Percentiles rank a stretch among this genome's conserved stretches.
Evolutionary conservation across 306 rosid species (phyloP).

Genomic region (Quercus rubra): DNA sequence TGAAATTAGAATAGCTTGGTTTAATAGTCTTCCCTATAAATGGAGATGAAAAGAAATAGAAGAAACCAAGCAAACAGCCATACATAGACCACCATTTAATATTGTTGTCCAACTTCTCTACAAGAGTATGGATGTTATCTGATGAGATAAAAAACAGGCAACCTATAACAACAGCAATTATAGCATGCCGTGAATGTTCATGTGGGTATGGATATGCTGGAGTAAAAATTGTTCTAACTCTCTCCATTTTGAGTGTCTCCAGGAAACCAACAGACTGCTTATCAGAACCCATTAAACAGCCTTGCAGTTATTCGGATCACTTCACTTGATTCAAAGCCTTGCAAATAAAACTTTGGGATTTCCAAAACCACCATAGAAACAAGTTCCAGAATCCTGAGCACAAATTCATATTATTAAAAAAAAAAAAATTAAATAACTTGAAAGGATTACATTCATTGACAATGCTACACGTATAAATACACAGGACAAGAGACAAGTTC

Average conservation of each 20-base stretch:
- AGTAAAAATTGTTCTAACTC: constrained; percentile 82
- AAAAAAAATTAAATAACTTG: background rate
- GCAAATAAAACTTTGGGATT: constrained; percentile 21
- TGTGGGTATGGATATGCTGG: constrained; percentile 91
- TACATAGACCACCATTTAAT: constrained; percentile 98
- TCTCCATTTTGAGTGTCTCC: constrained; percentile 82
- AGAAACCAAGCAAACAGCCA: constrained; percentile 81
- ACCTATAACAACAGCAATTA: constrained; percentile 91
- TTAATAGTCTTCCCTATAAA: constrained; percentile 94
- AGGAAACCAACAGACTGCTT: constrained; percentile 56
- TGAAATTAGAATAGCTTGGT: constrained; percentile 97
- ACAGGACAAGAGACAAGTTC: background rate
- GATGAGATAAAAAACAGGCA: constrained; percentile 96
- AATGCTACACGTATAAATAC: background rate
- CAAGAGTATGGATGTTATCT: constrained; percentile 84
- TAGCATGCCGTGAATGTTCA: constrained; percentile 95
- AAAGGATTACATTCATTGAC: background rate
- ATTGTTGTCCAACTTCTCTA: constrained; percentile 91
- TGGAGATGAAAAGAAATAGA: constrained; percentile 97
- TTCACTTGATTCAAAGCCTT: constrained; percentile 11
- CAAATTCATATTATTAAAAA: constrained; percentile 1
- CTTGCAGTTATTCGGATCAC: constrained; percentile 12
- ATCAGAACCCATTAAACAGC: constrained; percentile 47
- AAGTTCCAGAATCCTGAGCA: constrained; percentile 39
- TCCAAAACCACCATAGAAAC: constrained; percentile 23